Evolutionary conservation across 768 basidiomycete genomes (phyloP), one percentile per base, ranked within the genome.

Genomic region (Macrocybe gigantea): DNA sequence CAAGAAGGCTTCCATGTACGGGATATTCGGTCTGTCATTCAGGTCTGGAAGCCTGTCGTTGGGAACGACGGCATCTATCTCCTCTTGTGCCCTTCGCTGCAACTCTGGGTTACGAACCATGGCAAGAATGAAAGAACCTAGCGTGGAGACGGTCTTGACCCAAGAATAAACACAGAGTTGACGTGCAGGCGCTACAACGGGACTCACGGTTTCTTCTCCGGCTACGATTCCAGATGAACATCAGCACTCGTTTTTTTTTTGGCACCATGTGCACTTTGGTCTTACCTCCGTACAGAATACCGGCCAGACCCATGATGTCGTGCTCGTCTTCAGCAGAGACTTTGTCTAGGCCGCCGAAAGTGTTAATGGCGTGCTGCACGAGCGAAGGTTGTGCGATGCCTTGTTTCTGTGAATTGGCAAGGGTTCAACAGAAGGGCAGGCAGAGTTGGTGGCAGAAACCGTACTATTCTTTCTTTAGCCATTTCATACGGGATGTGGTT

Each of bases 261-360:
- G n/a, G 22, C 22, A 22, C 22, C 22, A 22, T 22, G 46, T 39
- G 42, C 5, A 22, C 47, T 13, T 33, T 29, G 15, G 47, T 47
- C 68, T 49, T 57, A 77, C 76, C 76, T 43, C 69, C 69, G 57
- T 70, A 75, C 43, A 79, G 61, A 6, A 76, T 78, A 31, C 72
- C 77, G 41, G 77, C 76, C n/a, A 74, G 72, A 38, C 75, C 77
- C 65, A 73, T 77, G 57, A 80, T 78, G 58, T 78, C 72, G 48
- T 73, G 67, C 51, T 77, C 76, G 38, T 75, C 74, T 56, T 73
- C 73, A 15, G 57, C 40, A 78, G 60, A 44, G 77, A 64, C 15
- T 59, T 64, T 32, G 73, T 22, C 22, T 22, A 72, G 5, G 72
- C 74, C 50, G 75, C 72, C 8, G 72, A 77, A 30, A 71, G 67